Conservation (phyloP, 352 stramenopile species). For the Phytophthora pseudosyringae region DNA sequence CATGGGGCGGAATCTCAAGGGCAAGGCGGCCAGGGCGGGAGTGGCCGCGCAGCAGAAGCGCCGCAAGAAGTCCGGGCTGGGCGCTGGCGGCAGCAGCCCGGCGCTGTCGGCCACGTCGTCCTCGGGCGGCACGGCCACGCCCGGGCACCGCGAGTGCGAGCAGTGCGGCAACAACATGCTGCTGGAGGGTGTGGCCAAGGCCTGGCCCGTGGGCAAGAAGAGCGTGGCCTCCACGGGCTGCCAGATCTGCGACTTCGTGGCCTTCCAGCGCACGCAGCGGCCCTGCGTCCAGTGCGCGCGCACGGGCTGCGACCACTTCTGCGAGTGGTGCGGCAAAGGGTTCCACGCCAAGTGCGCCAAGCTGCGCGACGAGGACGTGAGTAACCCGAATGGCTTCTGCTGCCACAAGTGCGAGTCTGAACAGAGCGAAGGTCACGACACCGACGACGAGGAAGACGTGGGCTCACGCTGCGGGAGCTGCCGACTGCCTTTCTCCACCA, state of each 20-base stretch:
- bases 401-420: slow-evolving; percentile 75
- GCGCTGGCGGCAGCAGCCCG: slow-evolving; percentile 27
- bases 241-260: slow-evolving; percentile 87
- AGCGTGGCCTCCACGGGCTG: slow-evolving; percentile 55
- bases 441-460: slow-evolving; percentile 59
- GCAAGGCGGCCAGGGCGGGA: slow-evolving; percentile 31
- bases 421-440: slow-evolving; percentile 64
- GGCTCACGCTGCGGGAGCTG: slow-evolving; percentile 76
- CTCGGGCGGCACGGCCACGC: slow-evolving; percentile 39
- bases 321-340: slow-evolving; percentile 85
- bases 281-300: slow-evolving; percentile 72
- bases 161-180: slow-evolving; percentile 51
- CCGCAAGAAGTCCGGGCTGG: slow-evolving; percentile 37
- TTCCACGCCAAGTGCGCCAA: slow-evolving; percentile 81
- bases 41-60: slow-evolving; percentile 34
- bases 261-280: slow-evolving; percentile 67
- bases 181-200: slow-evolving; percentile 52
- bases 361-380: slow-evolving; percentile 56
- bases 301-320: slow-evolving; percentile 77
- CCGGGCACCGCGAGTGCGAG: slow-evolving; percentile 62
- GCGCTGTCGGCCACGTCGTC: slow-evolving; percentile 35
- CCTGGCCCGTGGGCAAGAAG: slow-evolving; percentile 54
- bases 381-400: slow-evolving; percentile 66
- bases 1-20: slow-evolving; percentile 45
- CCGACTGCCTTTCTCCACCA: slow-evolving; percentile 57